Conservation (phyloP, 345 rosid genomes). For the Citrus maxima region DNA sequence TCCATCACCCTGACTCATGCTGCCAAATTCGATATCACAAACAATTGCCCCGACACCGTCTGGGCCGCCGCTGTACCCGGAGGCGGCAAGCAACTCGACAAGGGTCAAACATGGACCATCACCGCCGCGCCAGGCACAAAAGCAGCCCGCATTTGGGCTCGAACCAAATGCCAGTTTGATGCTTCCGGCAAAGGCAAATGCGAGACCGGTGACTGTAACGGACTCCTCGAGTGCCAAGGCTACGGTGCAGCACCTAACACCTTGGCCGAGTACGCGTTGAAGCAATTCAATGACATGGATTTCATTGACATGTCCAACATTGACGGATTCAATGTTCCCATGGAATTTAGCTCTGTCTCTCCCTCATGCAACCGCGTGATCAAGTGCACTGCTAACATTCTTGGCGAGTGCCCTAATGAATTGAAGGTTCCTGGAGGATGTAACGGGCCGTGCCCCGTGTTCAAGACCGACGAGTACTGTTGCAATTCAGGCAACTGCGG, state of each 20-base stretch:
- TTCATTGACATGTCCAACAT: conserved; percentile 35
- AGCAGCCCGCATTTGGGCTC: conserved; percentile 29
- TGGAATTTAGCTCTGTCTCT: conserved; percentile 32
- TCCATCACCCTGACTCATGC: conserved; percentile 19
- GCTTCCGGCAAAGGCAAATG: conserved; percentile 14
- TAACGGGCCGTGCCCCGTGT: conserved; percentile 36
- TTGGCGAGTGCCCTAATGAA: conserved; percentile 35
- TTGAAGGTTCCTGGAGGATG: conserved; percentile 41
- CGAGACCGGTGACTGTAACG: conserved; percentile 23
- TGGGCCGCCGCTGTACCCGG: conserved; percentile 56
- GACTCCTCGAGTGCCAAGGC: conserved; percentile 26
- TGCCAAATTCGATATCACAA: conserved; percentile 36
- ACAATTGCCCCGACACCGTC: conserved; percentile 37
- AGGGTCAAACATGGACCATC: conserved; percentile 29
- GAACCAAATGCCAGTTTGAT: conserved; percentile 19
- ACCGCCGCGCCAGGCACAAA: conserved; percentile 15
- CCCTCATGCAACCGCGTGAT: conserved; percentile 17
- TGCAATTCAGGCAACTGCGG: conserved; percentile 42
- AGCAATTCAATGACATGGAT: conserved; percentile 19
- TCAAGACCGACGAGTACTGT: conserved; percentile 41
- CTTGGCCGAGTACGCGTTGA: conserved; percentile 24
- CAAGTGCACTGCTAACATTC: conserved; percentile 34
- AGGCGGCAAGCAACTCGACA: conserved; percentile 29
- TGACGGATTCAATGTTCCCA: conserved; percentile 39
- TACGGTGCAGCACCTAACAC: conserved; percentile 33